Conservation (phyloP, 1,284 basidiomycete species). For the Cryptococcus sp. region DNA sequence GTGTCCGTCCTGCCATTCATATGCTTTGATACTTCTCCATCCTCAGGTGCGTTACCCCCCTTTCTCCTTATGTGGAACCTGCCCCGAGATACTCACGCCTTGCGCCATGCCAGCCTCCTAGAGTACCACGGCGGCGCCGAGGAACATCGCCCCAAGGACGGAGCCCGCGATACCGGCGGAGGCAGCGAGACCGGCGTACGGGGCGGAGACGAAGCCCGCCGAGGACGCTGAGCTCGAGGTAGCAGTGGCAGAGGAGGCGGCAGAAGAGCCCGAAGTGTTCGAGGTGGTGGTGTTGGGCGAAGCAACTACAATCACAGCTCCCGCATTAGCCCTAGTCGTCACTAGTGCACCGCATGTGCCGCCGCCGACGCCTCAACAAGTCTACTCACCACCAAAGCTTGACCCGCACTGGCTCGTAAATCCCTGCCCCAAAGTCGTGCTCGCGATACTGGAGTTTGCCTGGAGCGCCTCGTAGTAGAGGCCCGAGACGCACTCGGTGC, state of each 20-base stretch:
- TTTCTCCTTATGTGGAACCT: too few relatives aligned
- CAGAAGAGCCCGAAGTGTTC: constrained; percentile 6
- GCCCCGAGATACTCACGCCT: too few relatives aligned
- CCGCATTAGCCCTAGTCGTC: not conserved
- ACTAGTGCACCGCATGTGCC: not conserved
- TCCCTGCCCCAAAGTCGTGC: constrained; percentile 24
- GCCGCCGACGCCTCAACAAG: not conserved
- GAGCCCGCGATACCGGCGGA: constrained; percentile 9
- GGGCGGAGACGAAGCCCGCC: constrained; percentile 8
- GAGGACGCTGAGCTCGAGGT: constrained; percentile 11
- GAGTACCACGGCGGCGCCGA: constrained; percentile 22
- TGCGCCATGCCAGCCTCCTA: constrained; percentile 5
- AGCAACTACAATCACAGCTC: constrained; percentile 4
- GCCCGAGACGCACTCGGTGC: constrained; percentile 41
- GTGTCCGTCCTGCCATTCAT: too few relatives aligned
- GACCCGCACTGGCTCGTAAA: constrained; percentile 35
- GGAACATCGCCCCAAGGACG: constrained; percentile 16
- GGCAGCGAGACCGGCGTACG: constrained; percentile 11
- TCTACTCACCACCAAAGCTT: constrained; percentile 36
- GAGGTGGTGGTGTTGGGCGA: constrained; percentile 20
- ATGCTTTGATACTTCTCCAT: too few relatives aligned
- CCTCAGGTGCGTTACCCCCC: too few relatives aligned
- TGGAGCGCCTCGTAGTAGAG: constrained; percentile 37
- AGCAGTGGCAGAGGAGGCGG: constrained; percentile 16
- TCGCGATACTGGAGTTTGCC: constrained; percentile 34